Conservation (phyloP, 139 green algal species). For the Micractinium sp. region DNA sequence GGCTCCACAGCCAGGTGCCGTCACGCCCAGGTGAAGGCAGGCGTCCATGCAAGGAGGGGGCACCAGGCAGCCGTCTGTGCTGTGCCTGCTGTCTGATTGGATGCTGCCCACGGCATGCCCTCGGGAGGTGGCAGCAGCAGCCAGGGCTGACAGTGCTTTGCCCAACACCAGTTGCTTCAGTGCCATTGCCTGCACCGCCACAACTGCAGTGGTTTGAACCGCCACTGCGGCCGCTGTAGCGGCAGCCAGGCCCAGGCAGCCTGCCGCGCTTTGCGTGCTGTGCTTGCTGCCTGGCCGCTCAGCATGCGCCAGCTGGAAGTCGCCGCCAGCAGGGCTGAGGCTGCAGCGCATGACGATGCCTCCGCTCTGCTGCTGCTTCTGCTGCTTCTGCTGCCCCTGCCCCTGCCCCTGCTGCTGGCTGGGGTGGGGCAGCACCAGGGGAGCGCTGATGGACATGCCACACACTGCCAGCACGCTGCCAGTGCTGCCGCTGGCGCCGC, state of each 20-base stretch:
- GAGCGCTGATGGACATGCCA: conserved; percentile 37
- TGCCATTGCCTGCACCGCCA: neutral
- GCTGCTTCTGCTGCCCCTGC: neutral
- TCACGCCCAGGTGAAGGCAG: conserved; percentile 55
- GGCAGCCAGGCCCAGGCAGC: neutral
- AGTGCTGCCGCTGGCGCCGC: neutral
- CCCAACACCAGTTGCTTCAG: neutral
- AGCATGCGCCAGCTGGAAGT: conserved; percentile 19
- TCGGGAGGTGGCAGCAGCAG: neutral
- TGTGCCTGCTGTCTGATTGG: neutral
- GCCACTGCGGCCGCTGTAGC: neutral
- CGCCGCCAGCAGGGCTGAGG: conserved; percentile 2
- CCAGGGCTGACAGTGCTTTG: conserved; percentile 5
- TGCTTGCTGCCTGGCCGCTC: neutral
- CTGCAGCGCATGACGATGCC: conserved; percentile 27
- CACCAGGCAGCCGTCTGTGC: conserved; percentile 40
- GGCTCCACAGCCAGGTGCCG: conserved; percentile 35
- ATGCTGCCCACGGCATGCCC: conserved; percentile 33
- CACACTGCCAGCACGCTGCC: conserved; percentile 3
- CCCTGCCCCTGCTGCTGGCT: neutral
- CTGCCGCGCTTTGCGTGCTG: neutral
- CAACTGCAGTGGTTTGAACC: neutral
- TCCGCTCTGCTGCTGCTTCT: neutral
- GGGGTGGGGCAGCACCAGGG: conserved; percentile 26
- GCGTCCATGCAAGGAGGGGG: conserved; percentile 54